Base-by-base conservation (phyloP, 2,329 filamentous ascomycete genomes). In the Aureobasidium sp. region DNA sequence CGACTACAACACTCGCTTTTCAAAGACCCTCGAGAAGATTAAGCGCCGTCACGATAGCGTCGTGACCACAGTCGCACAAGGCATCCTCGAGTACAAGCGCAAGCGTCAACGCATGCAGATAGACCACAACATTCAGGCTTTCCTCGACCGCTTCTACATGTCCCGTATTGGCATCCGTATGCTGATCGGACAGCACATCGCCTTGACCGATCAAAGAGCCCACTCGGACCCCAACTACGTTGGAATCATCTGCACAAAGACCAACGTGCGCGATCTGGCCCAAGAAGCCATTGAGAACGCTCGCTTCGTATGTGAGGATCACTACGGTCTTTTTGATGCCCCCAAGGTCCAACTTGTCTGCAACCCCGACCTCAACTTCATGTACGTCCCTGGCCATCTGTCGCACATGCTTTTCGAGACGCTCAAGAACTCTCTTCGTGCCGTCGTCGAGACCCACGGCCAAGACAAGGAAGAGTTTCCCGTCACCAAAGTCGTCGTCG, bases 391-490 rank as follows among this genome's bases (percentile, higher is more conserved):
- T 0, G 94, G 94, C n/a, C 94, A 99, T 77, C 75, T 99, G 75
- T 96, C 91, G 68, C 94, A 99, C 78, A 99, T 99, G 94, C 88
- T 99, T 57, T 99, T 99, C 76, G 94, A 99, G 79, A 99, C 94
- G 1, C 82, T 99, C 74, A 99, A 99, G 80, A 99, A 99, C 81
- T 97, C 92, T 62, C 82, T 99, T 68, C 90, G 94, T 73, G 94
- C 94, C 58, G 94, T 99, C 42, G 94, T 99, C 62, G 94, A 99
- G 78, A 90, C 87, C 17, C 91, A 97, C 73, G 94, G 94, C 52
- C 87, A 91, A 73, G 94, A 97, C 70, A 96, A 94, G 76, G 90
- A 97, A 67, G 90, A 93, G 55, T 99, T 97, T 73, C 94, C 94
- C 0, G 87, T 97, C 55, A 97, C 93, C 59, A 97, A 97, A 73